Evolutionary conservation across 306 rosid species (phyloP).

Genomic region (Benincasa hispida): DNA sequence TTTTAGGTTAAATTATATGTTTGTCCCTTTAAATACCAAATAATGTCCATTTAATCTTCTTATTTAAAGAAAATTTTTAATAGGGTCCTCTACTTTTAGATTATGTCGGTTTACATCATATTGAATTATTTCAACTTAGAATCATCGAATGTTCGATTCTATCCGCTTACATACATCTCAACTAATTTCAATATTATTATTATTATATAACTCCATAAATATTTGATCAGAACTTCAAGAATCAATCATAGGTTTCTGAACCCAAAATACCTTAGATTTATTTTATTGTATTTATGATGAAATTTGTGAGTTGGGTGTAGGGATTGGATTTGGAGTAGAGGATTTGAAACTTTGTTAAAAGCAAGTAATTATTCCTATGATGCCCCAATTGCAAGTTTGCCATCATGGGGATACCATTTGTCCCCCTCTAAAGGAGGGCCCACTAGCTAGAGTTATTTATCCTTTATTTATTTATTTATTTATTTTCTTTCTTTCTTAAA

Average conservation of each 20-base stretch:
- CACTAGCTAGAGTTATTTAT: conserved; percentile 7
- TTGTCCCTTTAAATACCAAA: neutral
- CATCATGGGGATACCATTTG: conserved; percentile 76
- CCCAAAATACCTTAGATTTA: too few species aligned
- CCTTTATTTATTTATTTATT: neutral
- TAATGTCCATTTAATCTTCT: neutral
- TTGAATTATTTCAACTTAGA: too few species aligned
- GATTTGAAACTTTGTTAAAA: conserved; percentile 9
- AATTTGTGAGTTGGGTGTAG: neutral
- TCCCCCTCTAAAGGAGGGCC: conserved; percentile 41
- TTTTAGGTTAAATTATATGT: neutral
- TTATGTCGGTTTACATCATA: neutral
- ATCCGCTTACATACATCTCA: too few species aligned
- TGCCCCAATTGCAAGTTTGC: conserved; percentile 45
- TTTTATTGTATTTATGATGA: neutral
- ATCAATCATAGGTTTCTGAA: too few species aligned
- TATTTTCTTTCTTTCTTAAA: neutral
- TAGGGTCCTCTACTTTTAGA: neutral
- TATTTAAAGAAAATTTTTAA: too few species aligned
- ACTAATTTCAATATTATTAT: too few species aligned
- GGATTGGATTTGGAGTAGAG: neutral
- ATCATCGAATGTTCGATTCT: too few species aligned
- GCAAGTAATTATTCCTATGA: conserved; percentile 24
- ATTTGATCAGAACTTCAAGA: too few species aligned
- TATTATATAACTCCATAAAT: too few species aligned